These are phyloP conservation scores for Russula ochroleuca DNA, from an alignment of 768 basidiomycete genomes.

Conservation along the genomic window DNA sequence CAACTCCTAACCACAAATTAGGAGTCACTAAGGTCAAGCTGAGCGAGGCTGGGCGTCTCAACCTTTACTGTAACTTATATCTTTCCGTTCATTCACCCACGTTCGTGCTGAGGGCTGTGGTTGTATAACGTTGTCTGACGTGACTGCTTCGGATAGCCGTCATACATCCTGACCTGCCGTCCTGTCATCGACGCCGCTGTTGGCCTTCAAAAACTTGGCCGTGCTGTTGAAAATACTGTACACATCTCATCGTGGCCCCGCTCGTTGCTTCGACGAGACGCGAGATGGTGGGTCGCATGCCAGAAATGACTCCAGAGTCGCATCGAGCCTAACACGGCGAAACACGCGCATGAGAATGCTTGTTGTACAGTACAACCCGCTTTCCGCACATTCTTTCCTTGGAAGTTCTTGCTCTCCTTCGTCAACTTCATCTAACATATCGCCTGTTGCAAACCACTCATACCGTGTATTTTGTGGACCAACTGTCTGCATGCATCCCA, in stretches of 20 bases:
- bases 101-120: neutral
- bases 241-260: slow-evolving; percentile 86
- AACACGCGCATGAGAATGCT: slow-evolving; percentile 58
- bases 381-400: slow-evolving; percentile 78
- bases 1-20: slow-evolving; percentile 4
- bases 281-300: slow-evolving; percentile 58
- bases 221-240: slow-evolving; percentile 75
- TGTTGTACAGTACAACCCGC: slow-evolving; percentile 71
- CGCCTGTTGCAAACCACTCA: slow-evolving; percentile 57
- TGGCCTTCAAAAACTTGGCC: slow-evolving; percentile 78
- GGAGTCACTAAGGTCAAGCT: neutral
- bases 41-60: too few relatives aligned
- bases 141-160: slow-evolving; percentile 77
- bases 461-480: slow-evolving; percentile 94
- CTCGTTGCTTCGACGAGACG: slow-evolving; percentile 92
- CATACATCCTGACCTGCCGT: slow-evolving; percentile 86
- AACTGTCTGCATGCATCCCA: slow-evolving; percentile 88
- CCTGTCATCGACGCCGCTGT: slow-evolving; percentile 93
- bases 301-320: neutral
- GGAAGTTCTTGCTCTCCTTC: slow-evolving; percentile 64
- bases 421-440: slow-evolving; percentile 77
- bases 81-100: neutral
- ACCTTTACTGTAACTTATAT: too few relatives aligned
- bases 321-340: neutral
- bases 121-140: too few relatives aligned